Evolutionary conservation across 805 yeast species (phyloP).

Genomic region (Monosporozyma servazzii): DNA sequence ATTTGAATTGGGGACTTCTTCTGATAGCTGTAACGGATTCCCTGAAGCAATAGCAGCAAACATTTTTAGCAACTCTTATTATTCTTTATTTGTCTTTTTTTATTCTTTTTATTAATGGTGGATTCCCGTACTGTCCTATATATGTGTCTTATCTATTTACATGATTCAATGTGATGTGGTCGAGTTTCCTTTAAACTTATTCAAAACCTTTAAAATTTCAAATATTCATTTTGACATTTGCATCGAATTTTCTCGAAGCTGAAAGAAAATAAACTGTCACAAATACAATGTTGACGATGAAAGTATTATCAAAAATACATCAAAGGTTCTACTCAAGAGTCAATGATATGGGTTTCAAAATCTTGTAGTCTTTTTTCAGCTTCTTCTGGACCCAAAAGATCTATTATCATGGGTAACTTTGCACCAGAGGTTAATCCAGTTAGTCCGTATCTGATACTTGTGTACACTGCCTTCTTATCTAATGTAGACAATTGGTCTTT

Average conservation of each 20-base stretch:
- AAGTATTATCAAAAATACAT: background rate
- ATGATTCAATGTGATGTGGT: background rate
- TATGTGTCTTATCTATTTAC: background rate
- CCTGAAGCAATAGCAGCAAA: conserved; percentile 35
- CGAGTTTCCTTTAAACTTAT: background rate
- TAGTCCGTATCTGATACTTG: conserved; percentile 55
- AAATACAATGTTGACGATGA: background rate
- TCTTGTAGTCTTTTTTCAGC: conserved; percentile 18
- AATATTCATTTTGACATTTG: background rate
- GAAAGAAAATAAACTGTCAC: background rate
- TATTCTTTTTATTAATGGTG: background rate
- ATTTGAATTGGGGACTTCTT: conserved; percentile 31
- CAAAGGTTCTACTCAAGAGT: background rate
- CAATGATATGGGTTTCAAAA: background rate
- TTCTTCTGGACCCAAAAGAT: conserved; percentile 43
- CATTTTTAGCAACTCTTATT: conserved; percentile 21
- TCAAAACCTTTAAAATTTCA: background rate
- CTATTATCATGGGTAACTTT: conserved; percentile 48
- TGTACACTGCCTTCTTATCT: conserved; percentile 38
- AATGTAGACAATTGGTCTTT: background rate
- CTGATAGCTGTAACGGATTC: conserved; percentile 30
- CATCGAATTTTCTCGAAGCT: background rate
- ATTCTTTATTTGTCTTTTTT: background rate
- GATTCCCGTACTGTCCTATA: background rate
- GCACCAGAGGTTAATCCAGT: conserved; percentile 66